Conservation (phyloP, 805 yeast genomes). For the Candida jianshihensis region DNA sequence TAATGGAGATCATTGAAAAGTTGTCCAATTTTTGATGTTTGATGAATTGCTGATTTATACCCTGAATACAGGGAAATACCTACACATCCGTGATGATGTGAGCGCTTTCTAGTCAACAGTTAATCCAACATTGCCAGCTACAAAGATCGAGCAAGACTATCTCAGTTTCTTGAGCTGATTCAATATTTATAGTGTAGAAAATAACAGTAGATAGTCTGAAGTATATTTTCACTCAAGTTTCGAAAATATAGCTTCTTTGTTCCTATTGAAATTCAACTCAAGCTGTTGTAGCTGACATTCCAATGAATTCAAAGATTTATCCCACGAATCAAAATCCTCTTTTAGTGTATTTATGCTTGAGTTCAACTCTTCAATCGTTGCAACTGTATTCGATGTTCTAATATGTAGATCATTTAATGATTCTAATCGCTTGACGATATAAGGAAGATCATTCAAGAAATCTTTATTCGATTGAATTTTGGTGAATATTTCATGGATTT, state of each 20-base stretch:
- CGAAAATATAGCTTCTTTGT: slow-evolving; percentile 2
- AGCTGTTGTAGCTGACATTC: slow-evolving; percentile 18
- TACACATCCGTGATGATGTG: too few relatives aligned
- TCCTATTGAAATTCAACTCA: slow-evolving; percentile 12
- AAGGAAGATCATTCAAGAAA: slow-evolving; percentile 21
- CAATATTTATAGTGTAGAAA: slow-evolving; percentile 22
- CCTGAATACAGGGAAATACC: too few relatives aligned
- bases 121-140: too few relatives aligned
- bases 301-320: slow-evolving; percentile 12
- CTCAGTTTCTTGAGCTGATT: too few relatives aligned
- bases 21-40: too few relatives aligned
- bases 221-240: neutral
- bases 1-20: too few relatives aligned
- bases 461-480: slow-evolving; percentile 12
- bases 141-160: too few relatives aligned
- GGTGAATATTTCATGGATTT: slow-evolving; percentile 21
- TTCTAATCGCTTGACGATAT: slow-evolving; percentile 20
- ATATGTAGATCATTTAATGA: slow-evolving; percentile 20
- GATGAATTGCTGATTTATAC: too few relatives aligned
- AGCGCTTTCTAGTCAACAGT: too few relatives aligned
- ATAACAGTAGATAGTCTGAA: slow-evolving; percentile 12
- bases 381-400: slow-evolving; percentile 11
- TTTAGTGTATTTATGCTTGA: slow-evolving; percentile 13
- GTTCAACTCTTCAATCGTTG: slow-evolving; percentile 16
- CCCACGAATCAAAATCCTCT: slow-evolving; percentile 23